Evolutionary conservation across 2,329 filamentous ascomycete species (phyloP).

Genomic region (Sporothrix pseudoabietina): DNA sequence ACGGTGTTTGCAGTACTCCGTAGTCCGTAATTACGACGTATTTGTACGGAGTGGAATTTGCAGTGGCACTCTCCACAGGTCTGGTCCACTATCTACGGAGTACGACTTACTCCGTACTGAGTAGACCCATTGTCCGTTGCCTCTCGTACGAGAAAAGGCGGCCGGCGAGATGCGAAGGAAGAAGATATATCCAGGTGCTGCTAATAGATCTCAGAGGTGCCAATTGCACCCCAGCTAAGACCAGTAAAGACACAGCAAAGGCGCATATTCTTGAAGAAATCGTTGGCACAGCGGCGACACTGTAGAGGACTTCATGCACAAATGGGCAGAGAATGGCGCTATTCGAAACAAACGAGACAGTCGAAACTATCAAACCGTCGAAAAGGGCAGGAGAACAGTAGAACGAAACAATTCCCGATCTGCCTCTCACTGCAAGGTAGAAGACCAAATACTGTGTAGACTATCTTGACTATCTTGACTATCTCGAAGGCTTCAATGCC

Average conservation of each 20-base stretch:
- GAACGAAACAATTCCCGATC: not conserved
- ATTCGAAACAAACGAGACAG: not conserved
- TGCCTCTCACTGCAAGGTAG: not conserved
- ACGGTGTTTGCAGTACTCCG: not conserved
- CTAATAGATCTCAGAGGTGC: not conserved
- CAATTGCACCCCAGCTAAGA: not conserved
- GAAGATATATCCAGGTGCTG: not conserved
- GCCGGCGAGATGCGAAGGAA: conserved; percentile 1
- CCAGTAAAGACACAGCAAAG: not conserved
- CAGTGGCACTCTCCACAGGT: not conserved
- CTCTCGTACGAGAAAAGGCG: conserved; percentile 8
- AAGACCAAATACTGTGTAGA: not conserved
- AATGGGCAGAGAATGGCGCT: not conserved
- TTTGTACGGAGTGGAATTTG: not conserved
- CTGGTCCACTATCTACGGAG: not conserved
- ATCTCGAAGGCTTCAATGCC: not conserved
- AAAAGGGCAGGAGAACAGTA: not conserved
- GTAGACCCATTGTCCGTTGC: not conserved
- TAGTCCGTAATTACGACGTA: too few relatives aligned
- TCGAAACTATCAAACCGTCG: not conserved
- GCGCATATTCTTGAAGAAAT: not conserved
- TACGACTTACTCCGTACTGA: too few relatives aligned
- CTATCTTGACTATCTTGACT: not conserved
- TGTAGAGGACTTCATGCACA: not conserved
- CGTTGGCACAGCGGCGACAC: not conserved